A percentile compares a stretch with the other conserved stretches of the same genome.
Conservation (phyloP, 306 rosid genomes). For the Inga oerstediana region DNA sequence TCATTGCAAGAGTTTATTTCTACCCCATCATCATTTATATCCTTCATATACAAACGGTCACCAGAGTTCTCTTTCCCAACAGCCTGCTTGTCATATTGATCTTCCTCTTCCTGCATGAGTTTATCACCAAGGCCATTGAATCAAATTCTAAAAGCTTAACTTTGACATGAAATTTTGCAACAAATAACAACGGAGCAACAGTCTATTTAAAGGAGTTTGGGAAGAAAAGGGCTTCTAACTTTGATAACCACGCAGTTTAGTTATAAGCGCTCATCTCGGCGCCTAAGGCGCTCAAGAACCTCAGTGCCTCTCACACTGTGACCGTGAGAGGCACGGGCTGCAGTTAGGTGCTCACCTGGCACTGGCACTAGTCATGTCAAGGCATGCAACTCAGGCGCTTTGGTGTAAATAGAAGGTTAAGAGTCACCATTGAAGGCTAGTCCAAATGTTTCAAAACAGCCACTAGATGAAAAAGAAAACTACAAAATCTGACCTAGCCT, state of each 20-base stretch:
- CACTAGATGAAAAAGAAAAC: background rate
- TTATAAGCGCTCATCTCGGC: background rate
- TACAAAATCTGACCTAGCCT: background rate
- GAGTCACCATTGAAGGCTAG: background rate
- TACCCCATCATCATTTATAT: conserved; percentile 62
- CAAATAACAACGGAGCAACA: conserved; percentile 3
- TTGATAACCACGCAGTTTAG: background rate
- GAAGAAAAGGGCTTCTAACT: background rate
- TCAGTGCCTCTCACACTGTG: background rate
- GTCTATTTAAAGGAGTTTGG: background rate
- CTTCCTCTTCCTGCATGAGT: conserved; percentile 84
- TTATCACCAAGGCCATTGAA: conserved; percentile 2
- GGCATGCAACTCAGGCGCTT: background rate
- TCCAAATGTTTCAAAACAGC: background rate
- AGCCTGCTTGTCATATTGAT: conserved; percentile 84
- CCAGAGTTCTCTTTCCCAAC: conserved; percentile 59
- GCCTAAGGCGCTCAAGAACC: background rate
- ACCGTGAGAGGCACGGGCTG: too few relatives aligned
- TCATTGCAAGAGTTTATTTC: conserved; percentile 54
- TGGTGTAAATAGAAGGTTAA: background rate
- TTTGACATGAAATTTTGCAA: background rate
- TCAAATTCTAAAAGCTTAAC: conserved; percentile 7
- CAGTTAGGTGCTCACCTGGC: background rate
- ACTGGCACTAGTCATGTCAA: background rate
- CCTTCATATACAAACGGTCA: conserved; percentile 75